A percentile compares a stretch with the other conserved stretches of the same genome.
Conservation (phyloP, 164 flowering plant genomes). For the Magnolia changhungtana region DNA sequence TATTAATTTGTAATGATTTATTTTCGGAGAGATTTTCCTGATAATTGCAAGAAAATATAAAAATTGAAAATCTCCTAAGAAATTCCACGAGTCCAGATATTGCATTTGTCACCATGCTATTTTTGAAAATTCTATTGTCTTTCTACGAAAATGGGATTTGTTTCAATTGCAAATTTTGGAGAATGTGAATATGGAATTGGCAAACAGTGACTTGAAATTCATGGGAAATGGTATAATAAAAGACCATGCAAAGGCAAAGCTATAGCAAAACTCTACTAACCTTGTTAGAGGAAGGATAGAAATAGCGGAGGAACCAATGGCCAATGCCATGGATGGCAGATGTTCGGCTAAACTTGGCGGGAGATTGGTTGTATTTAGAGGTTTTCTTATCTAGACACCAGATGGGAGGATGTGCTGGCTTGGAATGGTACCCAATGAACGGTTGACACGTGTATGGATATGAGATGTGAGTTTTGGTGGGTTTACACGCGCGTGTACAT, state of each 20-base stretch:
- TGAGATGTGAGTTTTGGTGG: too few relatives aligned
- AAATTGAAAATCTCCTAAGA: too few relatives aligned
- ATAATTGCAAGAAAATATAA: too few relatives aligned
- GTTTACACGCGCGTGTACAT: too few relatives aligned
- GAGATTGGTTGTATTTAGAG: background rate
- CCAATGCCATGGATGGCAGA: constrained; percentile 42
- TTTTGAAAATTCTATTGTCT: too few relatives aligned
- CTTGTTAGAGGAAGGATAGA: constrained; percentile 33
- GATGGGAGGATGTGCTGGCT: background rate
- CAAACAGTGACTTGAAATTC: background rate
- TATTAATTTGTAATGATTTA: too few relatives aligned
- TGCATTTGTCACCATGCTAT: too few relatives aligned
- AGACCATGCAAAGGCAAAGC: too few relatives aligned
- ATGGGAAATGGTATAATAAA: background rate
- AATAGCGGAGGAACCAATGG: constrained; percentile 51
- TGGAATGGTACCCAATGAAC: background rate
- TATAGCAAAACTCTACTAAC: constrained; percentile 14
- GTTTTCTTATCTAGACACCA: background rate
- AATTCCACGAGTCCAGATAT: too few relatives aligned
- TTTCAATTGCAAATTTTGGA: too few relatives aligned
- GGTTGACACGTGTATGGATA: background rate
- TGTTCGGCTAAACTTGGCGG: background rate
- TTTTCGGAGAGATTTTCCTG: too few relatives aligned
- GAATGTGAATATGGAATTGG: background rate
- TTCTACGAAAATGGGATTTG: too few relatives aligned